Evolutionary conservation across 495 filamentous ascomycete species (phyloP).

Genomic region (Aspergillus olivimuriae): DNA sequence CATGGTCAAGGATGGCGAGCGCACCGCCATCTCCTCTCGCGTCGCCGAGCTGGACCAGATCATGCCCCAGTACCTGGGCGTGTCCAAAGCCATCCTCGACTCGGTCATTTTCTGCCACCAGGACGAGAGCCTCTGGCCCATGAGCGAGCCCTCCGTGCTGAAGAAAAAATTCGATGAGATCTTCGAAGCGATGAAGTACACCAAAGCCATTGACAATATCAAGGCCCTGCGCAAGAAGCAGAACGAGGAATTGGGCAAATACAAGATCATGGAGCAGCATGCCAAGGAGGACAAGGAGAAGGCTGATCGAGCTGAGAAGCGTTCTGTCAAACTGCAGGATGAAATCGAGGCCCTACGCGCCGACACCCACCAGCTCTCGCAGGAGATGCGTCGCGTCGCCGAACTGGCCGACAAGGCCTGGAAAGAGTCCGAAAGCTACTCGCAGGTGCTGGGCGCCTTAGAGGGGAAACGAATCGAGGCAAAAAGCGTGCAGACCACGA

Average conservation of each 20-base stretch:
- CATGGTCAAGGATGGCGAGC: constrained; percentile 75
- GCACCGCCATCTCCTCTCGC: constrained; percentile 65
- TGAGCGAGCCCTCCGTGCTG: constrained; percentile 77
- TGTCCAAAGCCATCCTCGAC: constrained; percentile 83
- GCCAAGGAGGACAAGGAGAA: constrained; percentile 82
- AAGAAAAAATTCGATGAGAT: constrained; percentile 97
- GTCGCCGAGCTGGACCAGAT: constrained; percentile 74
- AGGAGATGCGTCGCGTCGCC: constrained; percentile 49
- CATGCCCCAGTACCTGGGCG: constrained; percentile 82
- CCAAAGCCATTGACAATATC: constrained; percentile 93
- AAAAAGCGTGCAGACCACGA: constrained; percentile 53
- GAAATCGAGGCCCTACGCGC: constrained; percentile 66
- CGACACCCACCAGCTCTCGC: constrained; percentile 50
- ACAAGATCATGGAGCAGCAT: constrained; percentile 65
- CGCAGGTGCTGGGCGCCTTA: constrained; percentile 61
- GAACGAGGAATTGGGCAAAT: constrained; percentile 62
- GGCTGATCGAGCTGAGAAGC: constrained; percentile 64
- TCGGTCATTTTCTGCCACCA: constrained; percentile 98
- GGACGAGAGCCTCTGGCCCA: constrained; percentile 95
- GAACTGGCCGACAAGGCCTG: constrained; percentile 53
- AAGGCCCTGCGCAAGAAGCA: constrained; percentile 78
- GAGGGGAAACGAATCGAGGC: constrained; percentile 69
- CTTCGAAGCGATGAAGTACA: constrained; percentile 94
- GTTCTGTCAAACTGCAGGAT: constrained; percentile 53
- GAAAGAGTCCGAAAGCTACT: constrained; percentile 54